These are phyloP conservation scores for Neoboletus magnificus DNA, from an alignment of 768 basidiomycete genomes.

Conservation along the genomic window DNA sequence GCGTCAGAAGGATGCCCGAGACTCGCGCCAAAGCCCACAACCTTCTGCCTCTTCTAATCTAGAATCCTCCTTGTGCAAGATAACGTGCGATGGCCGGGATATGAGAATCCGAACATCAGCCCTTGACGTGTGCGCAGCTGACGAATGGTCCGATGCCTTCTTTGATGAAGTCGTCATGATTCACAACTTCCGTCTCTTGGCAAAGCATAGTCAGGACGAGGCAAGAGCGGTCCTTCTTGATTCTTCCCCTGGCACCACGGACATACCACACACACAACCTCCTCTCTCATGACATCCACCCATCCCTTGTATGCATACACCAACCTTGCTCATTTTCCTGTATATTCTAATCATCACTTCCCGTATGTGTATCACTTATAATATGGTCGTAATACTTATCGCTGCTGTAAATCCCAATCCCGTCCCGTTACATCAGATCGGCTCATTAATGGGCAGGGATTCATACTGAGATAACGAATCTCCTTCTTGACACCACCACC, in stretches of 20 bases:
- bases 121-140: conserved; percentile 38
- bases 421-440: conserved; percentile 20
- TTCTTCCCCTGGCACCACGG: conserved; percentile 22
- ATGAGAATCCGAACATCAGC: conserved; percentile 50
- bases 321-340: conserved; percentile 28
- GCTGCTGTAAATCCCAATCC: conserved; percentile 26
- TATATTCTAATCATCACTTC: conserved; percentile 33
- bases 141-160: conserved; percentile 59
- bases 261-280: conserved; percentile 20
- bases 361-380: conserved; percentile 34
- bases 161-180: conserved; percentile 63
- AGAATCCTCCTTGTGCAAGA: conserved; percentile 34
- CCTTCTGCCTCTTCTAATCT: conserved; percentile 32
- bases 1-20: conserved; percentile 46
- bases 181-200: conserved; percentile 45
- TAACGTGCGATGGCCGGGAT: conserved; percentile 36
- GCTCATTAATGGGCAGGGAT: conserved; percentile 10
- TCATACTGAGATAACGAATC: conserved; percentile 16
- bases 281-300: conserved; percentile 23
- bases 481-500: conserved; percentile 19
- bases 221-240: conserved; percentile 28
- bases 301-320: conserved; percentile 31
- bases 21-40: conserved; percentile 35
- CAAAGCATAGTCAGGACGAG: conserved; percentile 37
- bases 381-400: conserved; percentile 30